Percentiles rank a stretch among this genome's conserved stretches.
Evolutionary conservation across 139 green algal species (phyloP).

Genomic region (Closterium sp.): DNA sequence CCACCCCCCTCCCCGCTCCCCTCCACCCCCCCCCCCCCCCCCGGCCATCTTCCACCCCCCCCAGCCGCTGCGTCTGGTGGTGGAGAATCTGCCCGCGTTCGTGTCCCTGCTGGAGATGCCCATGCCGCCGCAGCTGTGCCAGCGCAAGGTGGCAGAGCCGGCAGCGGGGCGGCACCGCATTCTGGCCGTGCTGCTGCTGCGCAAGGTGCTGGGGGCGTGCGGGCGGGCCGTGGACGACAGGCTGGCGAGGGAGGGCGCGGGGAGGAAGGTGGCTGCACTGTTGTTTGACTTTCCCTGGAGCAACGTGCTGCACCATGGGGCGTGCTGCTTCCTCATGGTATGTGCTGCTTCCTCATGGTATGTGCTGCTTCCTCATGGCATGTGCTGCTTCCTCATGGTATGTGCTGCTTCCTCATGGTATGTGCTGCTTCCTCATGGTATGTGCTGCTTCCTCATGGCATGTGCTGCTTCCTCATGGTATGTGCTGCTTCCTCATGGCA

Average conservation of each 20-base stretch:
- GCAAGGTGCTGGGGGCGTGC: not conserved
- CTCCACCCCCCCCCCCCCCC: not conserved
- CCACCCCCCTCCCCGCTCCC: not conserved
- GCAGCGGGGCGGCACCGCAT: slow-evolving; percentile 21
- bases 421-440: not conserved
- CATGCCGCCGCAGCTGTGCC: not conserved
- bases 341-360: not conserved
- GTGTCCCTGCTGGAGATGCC: not conserved
- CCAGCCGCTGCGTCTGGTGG: slow-evolving; percentile 19
- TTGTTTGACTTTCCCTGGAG: slow-evolving; percentile 28
- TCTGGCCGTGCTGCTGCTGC: slow-evolving; percentile 8
- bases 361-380: not conserved
- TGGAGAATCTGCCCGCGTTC: slow-evolving; percentile 8
- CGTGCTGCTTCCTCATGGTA: slow-evolving; percentile 15
- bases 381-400: not conserved
- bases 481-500: not conserved
- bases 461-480: not conserved
- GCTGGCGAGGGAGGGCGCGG: not conserved
- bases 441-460: not conserved
- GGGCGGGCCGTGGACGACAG: slow-evolving; percentile 7
- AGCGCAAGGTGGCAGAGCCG: not conserved
- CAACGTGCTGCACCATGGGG: not conserved
- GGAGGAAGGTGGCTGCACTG: not conserved
- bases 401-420: not conserved
- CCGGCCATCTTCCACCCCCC: not conserved